phyloP scores from a whole-genome alignment of 1,284 basidiomycete species.

The Sphaerobolus stellatus region DNA sequence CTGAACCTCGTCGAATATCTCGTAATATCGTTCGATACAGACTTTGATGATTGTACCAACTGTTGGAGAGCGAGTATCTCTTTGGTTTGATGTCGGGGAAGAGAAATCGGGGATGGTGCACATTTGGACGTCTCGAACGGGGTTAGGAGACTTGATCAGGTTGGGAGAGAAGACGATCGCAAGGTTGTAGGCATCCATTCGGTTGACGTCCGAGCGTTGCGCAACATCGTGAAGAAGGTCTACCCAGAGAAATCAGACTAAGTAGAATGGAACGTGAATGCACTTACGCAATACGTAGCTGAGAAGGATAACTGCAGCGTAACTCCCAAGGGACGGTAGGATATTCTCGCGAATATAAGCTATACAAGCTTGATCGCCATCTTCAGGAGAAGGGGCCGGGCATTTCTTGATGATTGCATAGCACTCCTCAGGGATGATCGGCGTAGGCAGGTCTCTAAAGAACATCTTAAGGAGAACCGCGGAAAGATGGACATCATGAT shows the following conservation, averaged over 20 bases:
- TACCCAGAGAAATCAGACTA: conserved; percentile 27
- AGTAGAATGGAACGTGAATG: background rate
- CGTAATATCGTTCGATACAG: conserved; percentile 80
- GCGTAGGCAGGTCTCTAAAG: conserved; percentile 72
- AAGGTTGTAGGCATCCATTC: conserved; percentile 83
- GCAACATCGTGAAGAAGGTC: conserved; percentile 79
- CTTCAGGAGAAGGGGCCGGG: conserved; percentile 55
- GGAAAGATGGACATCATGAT: conserved; percentile 75
- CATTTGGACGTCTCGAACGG: conserved; percentile 70
- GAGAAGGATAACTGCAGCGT: conserved; percentile 70
- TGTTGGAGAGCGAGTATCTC: conserved; percentile 47
- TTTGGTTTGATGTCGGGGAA: conserved; percentile 9
- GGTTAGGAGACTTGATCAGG: conserved; percentile 66
- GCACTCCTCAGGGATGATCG: conserved; percentile 66
- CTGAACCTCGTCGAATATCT: conserved; percentile 75
- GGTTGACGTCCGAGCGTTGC: conserved; percentile 58
- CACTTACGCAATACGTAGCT: conserved; percentile 70
- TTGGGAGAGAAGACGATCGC: conserved; percentile 78
- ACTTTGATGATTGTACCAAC: conserved; percentile 71
- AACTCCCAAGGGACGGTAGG: conserved; percentile 61
- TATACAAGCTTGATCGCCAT: conserved; percentile 55
- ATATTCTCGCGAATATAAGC: conserved; percentile 65
- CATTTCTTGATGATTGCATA: conserved; percentile 69
- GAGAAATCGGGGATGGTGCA: conserved; percentile 56
- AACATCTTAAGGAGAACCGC: conserved; percentile 86